These are phyloP conservation scores for Collybia sp. DNA, from an alignment of 768 basidiomycete genomes.

Conservation along the genomic window DNA sequence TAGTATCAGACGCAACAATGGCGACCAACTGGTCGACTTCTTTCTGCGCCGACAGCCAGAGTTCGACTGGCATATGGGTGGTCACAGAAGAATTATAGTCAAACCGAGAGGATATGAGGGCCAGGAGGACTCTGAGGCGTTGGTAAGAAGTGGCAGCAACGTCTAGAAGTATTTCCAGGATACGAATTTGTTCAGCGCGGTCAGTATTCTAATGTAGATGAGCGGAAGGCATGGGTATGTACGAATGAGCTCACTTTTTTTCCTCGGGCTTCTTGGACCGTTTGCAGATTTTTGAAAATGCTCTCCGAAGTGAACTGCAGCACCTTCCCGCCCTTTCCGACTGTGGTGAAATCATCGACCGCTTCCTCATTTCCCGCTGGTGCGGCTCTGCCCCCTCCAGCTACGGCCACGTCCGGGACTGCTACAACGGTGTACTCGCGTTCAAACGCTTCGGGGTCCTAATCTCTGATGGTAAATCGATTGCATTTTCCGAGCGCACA, in stretches of 20 bases:
- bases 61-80: constrained; percentile 87
- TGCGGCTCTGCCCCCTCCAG: constrained; percentile 30
- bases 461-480: constrained; percentile 1
- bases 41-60: constrained; percentile 82
- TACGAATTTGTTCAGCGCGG: constrained; percentile 89
- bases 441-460: constrained; percentile 91
- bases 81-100: constrained; percentile 91
- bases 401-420: constrained; percentile 35
- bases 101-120: constrained; percentile 91
- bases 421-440: constrained; percentile 60
- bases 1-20: constrained; percentile 64
- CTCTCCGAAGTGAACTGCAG: constrained; percentile 79
- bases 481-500: background rate
- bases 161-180: constrained; percentile 81
- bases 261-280: constrained; percentile 90
- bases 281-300: constrained; percentile 89
- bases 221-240: constrained; percentile 1
- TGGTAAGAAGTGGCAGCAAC: constrained; percentile 89
- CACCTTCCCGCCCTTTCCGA: constrained; percentile 85
- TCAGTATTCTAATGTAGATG: constrained; percentile 79
- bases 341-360: constrained; percentile 79
- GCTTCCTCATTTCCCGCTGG: constrained; percentile 37
- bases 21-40: constrained; percentile 88
- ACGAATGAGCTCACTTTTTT: constrained; percentile 66
- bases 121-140: constrained; percentile 89